These are phyloP conservation scores for Dichomitus squalens DNA, from an alignment of 1,284 basidiomycete species.

Conservation along the genomic window DNA sequence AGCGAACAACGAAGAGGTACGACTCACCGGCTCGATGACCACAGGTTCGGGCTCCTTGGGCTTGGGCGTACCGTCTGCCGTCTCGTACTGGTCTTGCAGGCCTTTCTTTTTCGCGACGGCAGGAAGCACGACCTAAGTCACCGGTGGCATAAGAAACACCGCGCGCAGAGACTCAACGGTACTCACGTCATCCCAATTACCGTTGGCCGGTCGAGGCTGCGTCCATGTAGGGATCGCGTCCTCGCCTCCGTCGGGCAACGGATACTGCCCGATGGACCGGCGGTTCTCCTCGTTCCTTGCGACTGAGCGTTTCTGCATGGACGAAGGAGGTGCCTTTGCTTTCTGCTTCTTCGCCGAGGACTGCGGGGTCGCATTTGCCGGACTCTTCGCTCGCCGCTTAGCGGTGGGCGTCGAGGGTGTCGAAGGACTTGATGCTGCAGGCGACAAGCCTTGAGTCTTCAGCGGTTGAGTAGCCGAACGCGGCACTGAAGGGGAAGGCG, in stretches of 20 bases:
- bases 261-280: constrained; percentile 63
- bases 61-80: constrained; percentile 62
- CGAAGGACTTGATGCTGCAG: constrained; percentile 2
- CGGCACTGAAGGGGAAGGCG: constrained; percentile 4
- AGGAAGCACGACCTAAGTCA: constrained; percentile 59
- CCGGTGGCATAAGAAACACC: background rate
- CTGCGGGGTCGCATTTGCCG: constrained; percentile 35
- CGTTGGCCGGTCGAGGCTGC: constrained; percentile 60
- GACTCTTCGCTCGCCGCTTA: constrained; percentile 49
- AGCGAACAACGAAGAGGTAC: too few species aligned
- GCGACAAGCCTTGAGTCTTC: constrained; percentile 13
- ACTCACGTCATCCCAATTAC: constrained; percentile 80
- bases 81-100: constrained; percentile 65
- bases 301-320: constrained; percentile 25
- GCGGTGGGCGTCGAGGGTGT: constrained; percentile 24
- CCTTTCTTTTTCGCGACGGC: constrained; percentile 85
- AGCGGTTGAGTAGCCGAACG: constrained; percentile 25
- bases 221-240: constrained; percentile 80
- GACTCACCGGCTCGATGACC: constrained; percentile 52
- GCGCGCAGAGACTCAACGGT: background rate
- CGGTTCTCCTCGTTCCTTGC: constrained; percentile 35
- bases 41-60: constrained; percentile 38
- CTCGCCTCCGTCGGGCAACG: constrained; percentile 52
- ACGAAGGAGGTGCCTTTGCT: constrained; percentile 34
- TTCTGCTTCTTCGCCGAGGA: constrained; percentile 42